Evolutionary conservation across 345 rosid species (phyloP).

Genomic region (Camelina neglecta): DNA sequence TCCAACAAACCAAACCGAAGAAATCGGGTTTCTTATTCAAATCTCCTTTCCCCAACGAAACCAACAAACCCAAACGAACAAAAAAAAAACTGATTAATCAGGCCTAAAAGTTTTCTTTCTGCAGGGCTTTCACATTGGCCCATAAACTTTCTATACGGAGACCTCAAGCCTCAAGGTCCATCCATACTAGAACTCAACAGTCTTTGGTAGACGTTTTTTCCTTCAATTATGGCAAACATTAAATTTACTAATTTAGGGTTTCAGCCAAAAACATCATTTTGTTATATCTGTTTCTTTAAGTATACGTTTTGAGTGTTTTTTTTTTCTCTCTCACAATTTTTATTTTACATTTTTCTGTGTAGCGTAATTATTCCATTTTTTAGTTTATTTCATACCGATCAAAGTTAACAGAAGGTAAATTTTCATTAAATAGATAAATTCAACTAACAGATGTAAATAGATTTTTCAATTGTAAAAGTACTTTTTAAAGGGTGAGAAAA

Average conservation of each 20-base stretch:
- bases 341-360: no score
- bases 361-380: neutral
- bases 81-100: neutral
- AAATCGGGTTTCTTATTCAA: neutral
- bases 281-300: slow-evolving; percentile 19
- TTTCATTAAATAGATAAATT: no score
- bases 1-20: neutral
- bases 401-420: neutral
- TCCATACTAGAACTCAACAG: slow-evolving; percentile 9
- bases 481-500: no score
- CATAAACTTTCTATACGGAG: neutral
- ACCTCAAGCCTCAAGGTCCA: slow-evolving; percentile 29
- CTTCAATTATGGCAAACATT: neutral
- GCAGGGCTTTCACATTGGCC: neutral
- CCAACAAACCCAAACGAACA: neutral
- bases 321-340: neutral
- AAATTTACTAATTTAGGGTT: neutral
- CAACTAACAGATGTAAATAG: no score
- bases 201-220: neutral
- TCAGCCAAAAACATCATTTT: slow-evolving; percentile 20
- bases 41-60: neutral
- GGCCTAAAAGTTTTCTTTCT: neutral
- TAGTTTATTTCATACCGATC: neutral
- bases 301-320: slow-evolving; percentile 1
- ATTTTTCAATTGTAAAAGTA: no score